Base-by-base conservation (phyloP, 2,329 filamentous ascomycete species). In the Diaporthe helianthi region DNA sequence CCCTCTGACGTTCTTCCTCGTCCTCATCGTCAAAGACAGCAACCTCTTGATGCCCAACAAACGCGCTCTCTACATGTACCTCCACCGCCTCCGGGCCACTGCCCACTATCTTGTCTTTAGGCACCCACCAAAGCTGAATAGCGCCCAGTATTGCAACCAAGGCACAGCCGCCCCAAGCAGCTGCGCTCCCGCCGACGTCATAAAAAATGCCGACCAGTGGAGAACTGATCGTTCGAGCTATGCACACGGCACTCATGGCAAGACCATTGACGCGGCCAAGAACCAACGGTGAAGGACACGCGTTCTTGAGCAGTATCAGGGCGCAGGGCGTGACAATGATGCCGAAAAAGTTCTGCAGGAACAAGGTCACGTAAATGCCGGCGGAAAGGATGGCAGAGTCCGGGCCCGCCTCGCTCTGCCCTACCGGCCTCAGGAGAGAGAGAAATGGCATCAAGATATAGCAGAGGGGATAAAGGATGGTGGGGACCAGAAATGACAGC, bases 211-310 rank as follows among this genome's bases (percentile, higher is more conserved):
- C 91, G 2, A 89, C 89, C 33, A 93, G 79, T 0, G 91, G 91
- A 26, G 90, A 90, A 1, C 90, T 89, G 47, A 93, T 76, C 0
- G 89, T 92, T n/a, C 91, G 85, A 69, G 89, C 90, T 5, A 89
- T 86, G 24, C 90, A 92, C n/a, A 90, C 91, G 1, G 88, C 90
- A 3, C 88, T 90, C 71, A 92, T 92, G 58, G 90, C 90, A 10
- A 93, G 80, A 0, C 91, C 91, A 72, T 93, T 93, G 77, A 93
- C 91, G 73, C 87, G 89, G 1, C 91, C 91, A 19, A 93, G 82
- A 6, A 88, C 85, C 1, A 83, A 84, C 4, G 87, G 82, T 5
- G 87, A 85, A 0, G 90, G 89, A 4, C 89, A 87, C 1, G 91
- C 89, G 79, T 93, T 89, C 77, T 93, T 93, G 75, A 93, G 85